phyloP scores from a whole-genome alignment of 2,329 filamentous ascomycete genomes.

The Paracoccidioides lutzii region DNA sequence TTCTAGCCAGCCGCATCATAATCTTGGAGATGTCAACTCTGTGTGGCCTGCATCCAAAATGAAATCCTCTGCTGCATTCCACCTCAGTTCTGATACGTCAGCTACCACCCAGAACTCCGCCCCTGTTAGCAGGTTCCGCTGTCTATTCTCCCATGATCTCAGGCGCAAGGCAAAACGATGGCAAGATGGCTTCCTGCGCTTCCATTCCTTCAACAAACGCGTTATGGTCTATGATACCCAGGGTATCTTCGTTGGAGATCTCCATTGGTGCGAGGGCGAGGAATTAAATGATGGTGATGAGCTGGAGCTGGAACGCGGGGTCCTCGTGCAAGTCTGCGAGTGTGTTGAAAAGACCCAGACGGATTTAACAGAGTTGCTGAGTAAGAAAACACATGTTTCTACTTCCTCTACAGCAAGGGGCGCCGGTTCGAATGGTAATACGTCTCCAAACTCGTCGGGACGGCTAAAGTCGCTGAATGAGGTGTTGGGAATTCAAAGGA shows the following conservation, averaged over 20 bases:
- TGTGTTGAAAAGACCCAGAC: constrained; percentile 59
- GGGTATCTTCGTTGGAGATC: constrained; percentile 70
- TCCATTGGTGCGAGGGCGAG: constrained; percentile 60
- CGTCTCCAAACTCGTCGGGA: constrained; percentile 21
- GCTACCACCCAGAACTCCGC: constrained; percentile 50
- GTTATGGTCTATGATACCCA: constrained; percentile 80
- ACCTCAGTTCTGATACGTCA: constrained; percentile 22
- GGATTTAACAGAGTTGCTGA: constrained; percentile 62
- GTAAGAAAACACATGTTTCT: constrained; percentile 45
- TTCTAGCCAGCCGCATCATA: too few relatives aligned
- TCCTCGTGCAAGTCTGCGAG: constrained; percentile 71
- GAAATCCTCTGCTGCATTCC: constrained; percentile 14
- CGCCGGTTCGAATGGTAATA: constrained; percentile 24
- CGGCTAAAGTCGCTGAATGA: constrained; percentile 49
- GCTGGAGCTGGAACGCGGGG: constrained; percentile 60
- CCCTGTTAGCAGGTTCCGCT: constrained; percentile 66
- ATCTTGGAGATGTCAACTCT: background rate
- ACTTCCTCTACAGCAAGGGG: constrained; percentile 21
- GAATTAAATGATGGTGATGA: constrained; percentile 73
- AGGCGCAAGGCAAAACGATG: constrained; percentile 80
- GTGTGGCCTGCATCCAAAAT: background rate
- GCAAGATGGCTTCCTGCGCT: constrained; percentile 83
- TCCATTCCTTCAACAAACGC: constrained; percentile 80
- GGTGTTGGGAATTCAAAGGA: constrained; percentile 52
- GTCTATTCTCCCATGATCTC: constrained; percentile 76